A percentile compares a stretch with the other conserved stretches of the same genome.
Conservation (phyloP, 768 basidiomycete species). For the Boletus tylopilopsis region DNA sequence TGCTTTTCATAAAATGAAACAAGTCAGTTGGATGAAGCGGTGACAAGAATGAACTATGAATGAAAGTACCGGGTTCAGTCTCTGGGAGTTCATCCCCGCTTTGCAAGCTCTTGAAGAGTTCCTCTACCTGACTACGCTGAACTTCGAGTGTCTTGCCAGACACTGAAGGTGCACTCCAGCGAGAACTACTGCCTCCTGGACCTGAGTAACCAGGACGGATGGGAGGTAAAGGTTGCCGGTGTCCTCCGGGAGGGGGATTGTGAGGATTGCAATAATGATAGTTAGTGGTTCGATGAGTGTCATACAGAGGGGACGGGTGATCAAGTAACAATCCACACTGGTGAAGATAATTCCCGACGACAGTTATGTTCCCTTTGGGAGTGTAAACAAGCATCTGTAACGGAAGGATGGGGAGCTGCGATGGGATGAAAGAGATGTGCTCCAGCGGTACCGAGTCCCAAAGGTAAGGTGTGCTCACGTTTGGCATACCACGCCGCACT, state of each 20-base stretch:
- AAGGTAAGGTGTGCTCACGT: constrained; percentile 44
- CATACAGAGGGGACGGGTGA: constrained; percentile 71
- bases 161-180: constrained; percentile 57
- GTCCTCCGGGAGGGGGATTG: constrained; percentile 71
- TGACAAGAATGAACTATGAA: constrained; percentile 14
- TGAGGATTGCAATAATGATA: constrained; percentile 89
- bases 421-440: constrained; percentile 16
- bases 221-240: constrained; percentile 39
- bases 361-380: constrained; percentile 86
- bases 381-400: constrained; percentile 89
- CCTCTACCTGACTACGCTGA: constrained; percentile 90
- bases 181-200: constrained; percentile 35
- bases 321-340: constrained; percentile 68
- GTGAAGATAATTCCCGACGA: constrained; percentile 75
- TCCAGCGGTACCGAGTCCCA: constrained; percentile 12
- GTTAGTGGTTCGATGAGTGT: constrained; percentile 52
- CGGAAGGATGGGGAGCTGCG: constrained; percentile 74
- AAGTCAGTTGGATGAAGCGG: constrained; percentile 12
- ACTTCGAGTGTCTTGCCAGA: constrained; percentile 82
- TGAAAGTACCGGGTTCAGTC: constrained; percentile 73
- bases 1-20: constrained; percentile 36
- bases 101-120: constrained; percentile 85
- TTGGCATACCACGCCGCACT: constrained; percentile 59
- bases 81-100: constrained; percentile 84
- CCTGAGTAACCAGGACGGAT: constrained; percentile 40